Conservation (phyloP, 345 rosid species). For the Brassica nigra region DNA sequence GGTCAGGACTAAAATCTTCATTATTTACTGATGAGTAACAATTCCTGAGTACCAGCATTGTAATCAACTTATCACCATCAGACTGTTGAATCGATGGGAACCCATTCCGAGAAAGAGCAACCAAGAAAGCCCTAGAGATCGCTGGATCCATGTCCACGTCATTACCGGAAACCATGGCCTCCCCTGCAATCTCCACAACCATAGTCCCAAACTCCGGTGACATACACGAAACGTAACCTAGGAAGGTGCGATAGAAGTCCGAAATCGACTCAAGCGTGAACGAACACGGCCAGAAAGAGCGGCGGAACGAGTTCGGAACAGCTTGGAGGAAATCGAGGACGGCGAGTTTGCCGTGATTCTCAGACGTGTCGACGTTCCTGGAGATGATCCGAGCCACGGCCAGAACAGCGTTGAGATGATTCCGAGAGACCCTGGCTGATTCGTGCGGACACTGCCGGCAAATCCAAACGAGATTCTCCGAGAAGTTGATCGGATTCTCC, state of each 20-base stretch:
- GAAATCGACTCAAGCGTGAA: constrained; percentile 53
- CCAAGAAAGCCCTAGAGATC: constrained; percentile 58
- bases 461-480: constrained; percentile 82
- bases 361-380: constrained; percentile 48
- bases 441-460: constrained; percentile 90
- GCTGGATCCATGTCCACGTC: constrained; percentile 44
- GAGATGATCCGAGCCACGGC: constrained; percentile 81
- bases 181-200: constrained; percentile 66
- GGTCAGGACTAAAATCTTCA: constrained; percentile 55
- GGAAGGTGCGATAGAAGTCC: constrained; percentile 62
- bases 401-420: constrained; percentile 88
- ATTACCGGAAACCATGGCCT: constrained; percentile 51
- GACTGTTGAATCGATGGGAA: constrained; percentile 55
- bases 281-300: constrained; percentile 89
- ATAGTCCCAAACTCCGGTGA: constrained; percentile 63
- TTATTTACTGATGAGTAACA: constrained; percentile 33
- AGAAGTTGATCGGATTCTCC: constrained; percentile 72
- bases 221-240: constrained; percentile 55
- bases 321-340: constrained; percentile 67
- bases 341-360: constrained; percentile 58
- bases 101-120: constrained; percentile 53
- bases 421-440: constrained; percentile 74
- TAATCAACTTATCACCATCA: constrained; percentile 58
- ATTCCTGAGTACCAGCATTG: constrained; percentile 57
- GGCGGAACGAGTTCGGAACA: constrained; percentile 68